A percentile compares a stretch with the other conserved stretches of the same genome.
These are phyloP conservation scores for Neofusicoccum cordaticola DNA, from an alignment of 2,329 filamentous ascomycete species.

Conservation along the genomic window DNA sequence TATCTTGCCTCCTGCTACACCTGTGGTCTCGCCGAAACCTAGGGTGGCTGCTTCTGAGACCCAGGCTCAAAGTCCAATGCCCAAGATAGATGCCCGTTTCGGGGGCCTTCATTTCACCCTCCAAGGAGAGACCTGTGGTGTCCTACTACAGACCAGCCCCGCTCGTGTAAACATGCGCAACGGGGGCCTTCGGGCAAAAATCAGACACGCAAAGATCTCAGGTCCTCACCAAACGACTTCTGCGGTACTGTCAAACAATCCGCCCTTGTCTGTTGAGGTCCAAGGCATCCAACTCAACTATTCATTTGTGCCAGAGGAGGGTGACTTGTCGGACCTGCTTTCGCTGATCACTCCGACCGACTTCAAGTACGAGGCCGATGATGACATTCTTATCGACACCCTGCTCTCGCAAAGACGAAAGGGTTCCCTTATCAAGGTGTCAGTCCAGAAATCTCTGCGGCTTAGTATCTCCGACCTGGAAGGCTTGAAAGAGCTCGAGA, in stretches of 20 bases:
- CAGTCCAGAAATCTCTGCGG: conserved; percentile 39
- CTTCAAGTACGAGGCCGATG: conserved; percentile 81
- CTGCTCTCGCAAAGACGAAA: conserved; percentile 81
- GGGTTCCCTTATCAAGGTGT: conserved; percentile 74
- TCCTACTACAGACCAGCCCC: conserved; percentile 73
- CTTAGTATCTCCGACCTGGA: conserved; percentile 56
- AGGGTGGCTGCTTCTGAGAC: conserved; percentile 22
- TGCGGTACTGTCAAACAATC: conserved; percentile 45
- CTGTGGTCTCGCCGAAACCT: conserved; percentile 26
- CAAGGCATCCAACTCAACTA: conserved; percentile 70
- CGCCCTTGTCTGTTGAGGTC: conserved; percentile 54
- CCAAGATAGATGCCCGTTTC: conserved; percentile 73
- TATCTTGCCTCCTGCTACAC: conserved; percentile 43
- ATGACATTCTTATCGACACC: conserved; percentile 93
- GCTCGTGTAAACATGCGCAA: conserved; percentile 77
- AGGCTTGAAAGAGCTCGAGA: conserved; percentile 65
- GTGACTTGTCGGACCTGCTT: conserved; percentile 77
- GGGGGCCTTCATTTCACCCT: conserved; percentile 74
- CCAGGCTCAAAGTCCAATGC: conserved; percentile 21
- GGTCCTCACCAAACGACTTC: conserved; percentile 62
- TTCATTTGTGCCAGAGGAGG: conserved; percentile 67
- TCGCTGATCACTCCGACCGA: conserved; percentile 89
- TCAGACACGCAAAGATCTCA: conserved; percentile 71
- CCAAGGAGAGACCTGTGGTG: conserved; percentile 71
- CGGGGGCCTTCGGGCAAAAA: conserved; percentile 67